Evolutionary conservation across 306 rosid species (phyloP).

Genomic region (Echinosophora koreensis): DNA sequence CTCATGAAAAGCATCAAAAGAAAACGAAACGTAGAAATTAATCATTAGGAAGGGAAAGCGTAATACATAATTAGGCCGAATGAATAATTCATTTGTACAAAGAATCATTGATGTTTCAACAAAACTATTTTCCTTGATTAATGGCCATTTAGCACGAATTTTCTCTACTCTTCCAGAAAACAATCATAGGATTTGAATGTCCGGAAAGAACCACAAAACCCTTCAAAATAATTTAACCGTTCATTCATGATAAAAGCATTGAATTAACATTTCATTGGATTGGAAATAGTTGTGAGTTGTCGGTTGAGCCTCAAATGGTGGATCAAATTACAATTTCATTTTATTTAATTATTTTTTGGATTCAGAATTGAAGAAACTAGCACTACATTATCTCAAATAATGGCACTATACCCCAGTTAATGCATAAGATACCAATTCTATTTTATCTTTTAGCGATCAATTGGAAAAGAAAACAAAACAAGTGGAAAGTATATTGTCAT

Average conservation of each 20-base stretch:
- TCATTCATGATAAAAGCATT: not conserved
- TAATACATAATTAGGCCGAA: slow-evolving; percentile 25
- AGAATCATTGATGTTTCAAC: slow-evolving; percentile 17
- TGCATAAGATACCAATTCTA: slow-evolving; percentile 2
- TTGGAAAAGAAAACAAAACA: slow-evolving; percentile 38
- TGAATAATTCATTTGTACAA: slow-evolving; percentile 33
- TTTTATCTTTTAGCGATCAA: slow-evolving; percentile 48
- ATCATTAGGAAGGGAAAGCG: slow-evolving; percentile 36
- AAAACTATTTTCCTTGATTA: slow-evolving; percentile 2
- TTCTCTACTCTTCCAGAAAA: not conserved
- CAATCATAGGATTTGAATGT: slow-evolving; percentile 36
- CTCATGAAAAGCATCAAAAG: slow-evolving; percentile 23
- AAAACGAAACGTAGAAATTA: slow-evolving; percentile 8
- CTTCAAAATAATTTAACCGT: not conserved
- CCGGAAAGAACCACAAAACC: not conserved
- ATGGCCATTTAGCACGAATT: not conserved
- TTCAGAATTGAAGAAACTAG: not conserved
- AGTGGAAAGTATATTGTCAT: slow-evolving; percentile 41
- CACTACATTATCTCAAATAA: not conserved
- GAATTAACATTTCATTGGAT: not conserved
- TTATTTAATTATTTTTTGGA: too few species aligned
- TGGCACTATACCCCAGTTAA: slow-evolving; percentile 27
- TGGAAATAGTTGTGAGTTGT: not conserved
- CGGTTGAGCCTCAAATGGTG: not conserved
- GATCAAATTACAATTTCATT: not conserved